Conservation (phyloP, 768 basidiomycete genomes). For the Dendrothele bispora region DNA sequence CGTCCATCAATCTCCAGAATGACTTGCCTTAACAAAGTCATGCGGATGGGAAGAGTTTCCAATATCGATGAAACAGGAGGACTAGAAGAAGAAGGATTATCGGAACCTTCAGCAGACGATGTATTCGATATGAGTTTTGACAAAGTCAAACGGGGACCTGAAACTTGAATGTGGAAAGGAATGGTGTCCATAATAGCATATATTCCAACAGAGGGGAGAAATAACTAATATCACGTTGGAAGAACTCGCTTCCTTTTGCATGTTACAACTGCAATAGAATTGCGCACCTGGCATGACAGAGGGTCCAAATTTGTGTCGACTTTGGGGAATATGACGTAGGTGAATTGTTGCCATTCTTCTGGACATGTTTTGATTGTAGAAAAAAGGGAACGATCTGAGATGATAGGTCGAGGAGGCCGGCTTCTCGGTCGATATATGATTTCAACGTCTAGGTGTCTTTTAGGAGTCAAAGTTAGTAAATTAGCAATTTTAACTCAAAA, state of each 20-base stretch:
- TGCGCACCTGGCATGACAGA: constrained; percentile 3
- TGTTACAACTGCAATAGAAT: background rate
- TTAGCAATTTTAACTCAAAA: background rate
- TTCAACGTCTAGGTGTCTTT: background rate
- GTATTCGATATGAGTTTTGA: background rate
- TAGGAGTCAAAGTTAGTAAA: background rate
- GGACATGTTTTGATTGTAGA: constrained; percentile 1
- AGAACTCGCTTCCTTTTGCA: too few species aligned
- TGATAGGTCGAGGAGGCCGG: background rate
- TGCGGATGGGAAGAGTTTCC: background rate
- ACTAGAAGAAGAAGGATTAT: background rate
- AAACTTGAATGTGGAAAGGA: constrained; percentile 4
- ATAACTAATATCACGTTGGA: background rate
- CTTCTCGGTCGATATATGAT: background rate
- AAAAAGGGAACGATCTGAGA: background rate
- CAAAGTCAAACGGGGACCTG: background rate
- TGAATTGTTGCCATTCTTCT: constrained; percentile 2
- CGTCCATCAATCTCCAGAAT: background rate
- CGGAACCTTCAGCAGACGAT: background rate
- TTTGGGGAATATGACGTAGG: background rate
- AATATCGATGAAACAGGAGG: background rate
- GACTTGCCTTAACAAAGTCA: constrained; percentile 3
- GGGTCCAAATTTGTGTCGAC: background rate
- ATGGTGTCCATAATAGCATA: constrained; percentile 1
- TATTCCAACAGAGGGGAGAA: constrained; percentile 4